Evolutionary conservation across 768 basidiomycete genomes (phyloP), one percentile per base, ranked within the genome.

Genomic region (Pisolithus sp.): DNA sequence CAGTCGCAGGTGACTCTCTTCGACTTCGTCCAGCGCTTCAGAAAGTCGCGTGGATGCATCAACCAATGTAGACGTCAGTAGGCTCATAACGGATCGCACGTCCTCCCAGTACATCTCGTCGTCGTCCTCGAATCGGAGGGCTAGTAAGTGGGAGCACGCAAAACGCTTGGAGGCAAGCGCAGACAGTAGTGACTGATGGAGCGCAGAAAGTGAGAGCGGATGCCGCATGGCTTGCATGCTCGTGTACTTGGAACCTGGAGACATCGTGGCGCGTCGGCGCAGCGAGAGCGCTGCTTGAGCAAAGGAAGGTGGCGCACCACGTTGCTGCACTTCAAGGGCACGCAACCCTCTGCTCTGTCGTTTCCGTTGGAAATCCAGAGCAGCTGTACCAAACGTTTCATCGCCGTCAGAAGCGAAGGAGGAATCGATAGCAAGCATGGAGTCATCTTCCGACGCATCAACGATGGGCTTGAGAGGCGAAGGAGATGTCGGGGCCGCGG

Each of bases 31-130:
- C 24, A 91, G 69, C 1, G 82, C 85, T 34, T 82, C 82, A 0
- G 73, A 66, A 5, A 93, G 73, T 24, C 83, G 69, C 7, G 80
- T 71, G 2, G 83, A 75, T 2, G 85, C 78, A 56, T 90, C 88
- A 2, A 74, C 73, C 31, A 92, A 73, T 8, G 86, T 76, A 38
- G 75, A 81, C 7, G 83, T 85, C 53, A 92, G 66, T 12, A 92
- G 64, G 12, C 73, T 74, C 75, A 90, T 83, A 46, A 93, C 80
- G 24, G 83, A 80, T 13, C 85, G 77, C 26, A 88, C 88, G 58
- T 91, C 84, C 58, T 91, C 89, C 89, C 89, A 93, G 58, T 93
- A 93, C 5, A 75, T 72, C 47, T 88, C 86, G 31, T 83, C 86
- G 45, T 80, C 81, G 43, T 84, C 83, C 67, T 70, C 73, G 62